Conservation (phyloP, 108 stramenopile genomes). For the Epithemia pelagica region DNA sequence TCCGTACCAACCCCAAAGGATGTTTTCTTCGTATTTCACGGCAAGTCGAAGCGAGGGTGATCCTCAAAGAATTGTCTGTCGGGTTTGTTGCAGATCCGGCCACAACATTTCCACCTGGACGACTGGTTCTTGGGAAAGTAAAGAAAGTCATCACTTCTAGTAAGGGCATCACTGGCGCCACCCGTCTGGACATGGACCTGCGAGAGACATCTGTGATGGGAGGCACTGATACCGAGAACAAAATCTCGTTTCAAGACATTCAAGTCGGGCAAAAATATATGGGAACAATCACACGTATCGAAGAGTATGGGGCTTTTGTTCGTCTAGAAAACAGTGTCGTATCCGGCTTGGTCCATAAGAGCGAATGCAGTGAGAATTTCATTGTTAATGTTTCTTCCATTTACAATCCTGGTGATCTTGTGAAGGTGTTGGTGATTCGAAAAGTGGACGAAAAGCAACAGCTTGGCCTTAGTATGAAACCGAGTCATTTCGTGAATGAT, state of each 20-base stretch:
- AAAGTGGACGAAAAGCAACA: constrained; percentile 56
- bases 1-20: constrained; percentile 79
- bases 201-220: constrained; percentile 67
- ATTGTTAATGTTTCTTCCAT: constrained; percentile 65
- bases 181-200: constrained; percentile 68
- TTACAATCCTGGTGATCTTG: constrained; percentile 90
- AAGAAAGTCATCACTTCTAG: constrained; percentile 24
- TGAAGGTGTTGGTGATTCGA: constrained; percentile 88
- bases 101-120: constrained; percentile 76
- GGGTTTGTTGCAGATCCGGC: constrained; percentile 74
- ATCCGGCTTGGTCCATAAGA: constrained; percentile 87
- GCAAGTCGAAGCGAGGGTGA: constrained; percentile 70
- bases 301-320: constrained; percentile 89
- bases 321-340: constrained; percentile 81
- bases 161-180: constrained; percentile 16
- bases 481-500: constrained; percentile 86
- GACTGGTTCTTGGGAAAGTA: constrained; percentile 88
- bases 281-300: constrained; percentile 80
- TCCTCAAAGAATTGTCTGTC: constrained; percentile 87
- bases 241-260: constrained; percentile 66
- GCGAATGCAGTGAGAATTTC: constrained; percentile 82
- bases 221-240: constrained; percentile 22
- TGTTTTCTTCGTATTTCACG: constrained; percentile 87
- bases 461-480: constrained; percentile 83
- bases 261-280: constrained; percentile 68